Evolutionary conservation across 1,139 yeast species (phyloP).

Genomic region (Nematodospora anomalae): DNA sequence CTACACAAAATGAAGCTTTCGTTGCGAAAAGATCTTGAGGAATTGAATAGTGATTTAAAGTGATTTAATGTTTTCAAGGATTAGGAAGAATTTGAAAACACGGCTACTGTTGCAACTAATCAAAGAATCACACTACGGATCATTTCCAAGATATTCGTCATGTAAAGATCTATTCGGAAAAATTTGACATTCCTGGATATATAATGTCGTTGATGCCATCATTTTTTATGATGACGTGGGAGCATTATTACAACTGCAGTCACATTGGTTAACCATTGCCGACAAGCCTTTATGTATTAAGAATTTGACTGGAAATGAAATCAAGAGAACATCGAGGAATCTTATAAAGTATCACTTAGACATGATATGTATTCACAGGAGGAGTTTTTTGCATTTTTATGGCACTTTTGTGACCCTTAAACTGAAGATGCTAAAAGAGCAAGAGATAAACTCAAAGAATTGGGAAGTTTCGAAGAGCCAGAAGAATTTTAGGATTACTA

Average conservation of each 20-base stretch:
- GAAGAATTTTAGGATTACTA: constrained; percentile 89
- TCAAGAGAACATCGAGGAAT: constrained; percentile 64
- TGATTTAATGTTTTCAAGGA: constrained; percentile 4
- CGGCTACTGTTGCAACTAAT: constrained; percentile 53
- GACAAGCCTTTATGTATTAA: constrained; percentile 50
- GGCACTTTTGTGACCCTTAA: constrained; percentile 67
- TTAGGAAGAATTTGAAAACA: constrained; percentile 13
- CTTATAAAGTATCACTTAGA: constrained; percentile 81
- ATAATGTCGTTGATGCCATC: constrained; percentile 72
- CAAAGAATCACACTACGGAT: constrained; percentile 54
- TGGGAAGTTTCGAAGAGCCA: constrained; percentile 67
- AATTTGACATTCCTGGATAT: constrained; percentile 68
- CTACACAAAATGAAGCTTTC: constrained; percentile 17
- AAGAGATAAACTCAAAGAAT: constrained; percentile 70
- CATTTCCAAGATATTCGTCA: constrained; percentile 93
- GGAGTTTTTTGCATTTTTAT: constrained; percentile 71
- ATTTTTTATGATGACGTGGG: constrained; percentile 69
- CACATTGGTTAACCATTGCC: constrained; percentile 66
- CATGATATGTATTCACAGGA: constrained; percentile 75
- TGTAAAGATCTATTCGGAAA: constrained; percentile 43
- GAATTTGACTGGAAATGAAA: constrained; percentile 39
- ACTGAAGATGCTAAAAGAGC: constrained; percentile 56
- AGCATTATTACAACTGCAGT: constrained; percentile 63
- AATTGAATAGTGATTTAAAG: neutral
- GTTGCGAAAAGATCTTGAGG: constrained; percentile 2